Conservation (phyloP, 768 basidiomycete genomes). For the Phylloporus rhodoxanthus region DNA sequence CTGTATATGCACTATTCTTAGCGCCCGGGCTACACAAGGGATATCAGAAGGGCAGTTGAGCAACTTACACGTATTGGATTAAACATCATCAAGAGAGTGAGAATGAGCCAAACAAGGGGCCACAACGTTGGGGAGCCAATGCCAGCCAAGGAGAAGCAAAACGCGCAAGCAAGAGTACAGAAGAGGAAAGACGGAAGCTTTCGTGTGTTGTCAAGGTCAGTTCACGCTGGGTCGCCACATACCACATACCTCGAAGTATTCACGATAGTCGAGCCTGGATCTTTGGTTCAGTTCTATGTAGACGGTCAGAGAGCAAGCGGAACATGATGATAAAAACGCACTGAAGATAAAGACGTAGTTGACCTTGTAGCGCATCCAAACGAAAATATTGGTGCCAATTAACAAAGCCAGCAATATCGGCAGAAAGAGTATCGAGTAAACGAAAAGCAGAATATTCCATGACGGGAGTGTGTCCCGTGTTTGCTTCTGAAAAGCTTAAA, state of each 20-base stretch:
- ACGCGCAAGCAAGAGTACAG: slow-evolving; percentile 66
- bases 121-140: slow-evolving; percentile 70
- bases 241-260: slow-evolving; percentile 59
- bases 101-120: slow-evolving; percentile 76
- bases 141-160: slow-evolving; percentile 76
- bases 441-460: slow-evolving; percentile 68
- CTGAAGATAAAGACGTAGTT: slow-evolving; percentile 95
- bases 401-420: slow-evolving; percentile 72
- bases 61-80: slow-evolving; percentile 68
- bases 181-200: slow-evolving; percentile 82
- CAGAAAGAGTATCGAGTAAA: slow-evolving; percentile 71
- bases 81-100: slow-evolving; percentile 53
- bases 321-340: slow-evolving; percentile 25
- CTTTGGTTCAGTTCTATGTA: slow-evolving; percentile 59
- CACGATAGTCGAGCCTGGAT: slow-evolving; percentile 67
- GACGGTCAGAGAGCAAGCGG: slow-evolving; percentile 4
- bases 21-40: not conserved
- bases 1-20: slow-evolving; percentile 36
- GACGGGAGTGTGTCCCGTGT: slow-evolving; percentile 53
- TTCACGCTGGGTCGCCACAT: slow-evolving; percentile 4
- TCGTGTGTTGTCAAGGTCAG: slow-evolving; percentile 1
- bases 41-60: not conserved
- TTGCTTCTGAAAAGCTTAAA: slow-evolving; percentile 48
- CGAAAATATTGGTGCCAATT: slow-evolving; percentile 77
- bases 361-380: slow-evolving; percentile 71